Conservation (phyloP, 257 asterid species). For the Vinca minor region DNA sequence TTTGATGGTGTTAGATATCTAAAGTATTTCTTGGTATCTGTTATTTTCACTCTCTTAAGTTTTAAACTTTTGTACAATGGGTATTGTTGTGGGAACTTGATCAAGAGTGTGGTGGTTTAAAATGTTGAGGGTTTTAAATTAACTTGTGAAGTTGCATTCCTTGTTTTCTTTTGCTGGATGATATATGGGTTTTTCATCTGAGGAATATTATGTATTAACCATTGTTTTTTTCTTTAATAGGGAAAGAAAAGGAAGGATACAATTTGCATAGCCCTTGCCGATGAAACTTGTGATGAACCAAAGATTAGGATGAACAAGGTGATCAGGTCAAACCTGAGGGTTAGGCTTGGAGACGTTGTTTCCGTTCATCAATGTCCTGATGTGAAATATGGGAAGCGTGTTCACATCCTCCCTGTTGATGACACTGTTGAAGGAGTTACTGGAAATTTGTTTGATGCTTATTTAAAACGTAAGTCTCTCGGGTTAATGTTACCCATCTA, state of each 20-base stretch:
- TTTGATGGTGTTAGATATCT: not conserved
- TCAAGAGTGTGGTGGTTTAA: not conserved
- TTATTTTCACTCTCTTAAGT: not conserved
- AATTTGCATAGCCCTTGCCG: constrained; percentile 68
- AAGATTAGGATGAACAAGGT: constrained; percentile 82
- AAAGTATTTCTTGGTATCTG: too few relatives aligned
- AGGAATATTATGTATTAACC: not conserved
- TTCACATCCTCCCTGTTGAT: constrained; percentile 74
- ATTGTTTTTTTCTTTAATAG: constrained; percentile 21
- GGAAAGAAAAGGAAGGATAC: constrained; percentile 78
- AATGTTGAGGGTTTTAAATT: not conserved
- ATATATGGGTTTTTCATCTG: not conserved
- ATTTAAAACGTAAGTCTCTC: constrained; percentile 51
- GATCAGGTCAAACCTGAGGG: constrained; percentile 67
- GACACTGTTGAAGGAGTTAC: constrained; percentile 74
- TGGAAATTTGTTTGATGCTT: constrained; percentile 68
- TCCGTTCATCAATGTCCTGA: constrained; percentile 86
- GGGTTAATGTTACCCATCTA: not conserved
- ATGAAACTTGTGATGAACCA: constrained; percentile 66
- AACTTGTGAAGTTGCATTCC: not conserved
- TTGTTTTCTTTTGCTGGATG: not conserved
- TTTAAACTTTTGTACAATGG: not conserved
- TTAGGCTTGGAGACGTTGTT: constrained; percentile 80
- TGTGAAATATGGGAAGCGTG: constrained; percentile 79
- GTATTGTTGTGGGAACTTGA: not conserved